Evolutionary conservation across 169 alveolate species (phyloP).

Genomic region (Plasmodium gaboni): DNA sequence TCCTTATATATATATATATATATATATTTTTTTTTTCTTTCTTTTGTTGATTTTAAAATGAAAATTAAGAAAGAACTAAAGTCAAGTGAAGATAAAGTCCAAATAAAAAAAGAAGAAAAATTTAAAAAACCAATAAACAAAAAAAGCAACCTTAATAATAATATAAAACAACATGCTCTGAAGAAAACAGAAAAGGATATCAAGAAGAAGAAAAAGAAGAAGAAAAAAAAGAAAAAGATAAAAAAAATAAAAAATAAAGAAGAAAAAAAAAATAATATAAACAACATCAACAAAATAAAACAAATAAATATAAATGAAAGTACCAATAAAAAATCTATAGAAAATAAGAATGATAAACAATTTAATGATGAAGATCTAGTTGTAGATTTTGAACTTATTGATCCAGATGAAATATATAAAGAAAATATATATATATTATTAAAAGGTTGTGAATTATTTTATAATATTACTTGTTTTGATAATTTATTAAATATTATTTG

Average conservation of each 20-base stretch:
- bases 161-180: too few relatives aligned
- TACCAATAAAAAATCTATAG: background rate
- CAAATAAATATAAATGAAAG: background rate
- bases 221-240: background rate
- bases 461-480: constrained; percentile 28
- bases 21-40: background rate
- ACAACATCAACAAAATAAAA: background rate
- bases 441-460: constrained; percentile 28
- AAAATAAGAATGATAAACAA: background rate
- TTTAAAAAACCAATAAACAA: background rate
- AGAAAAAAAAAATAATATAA: background rate
- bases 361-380: constrained; percentile 14
- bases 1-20: background rate
- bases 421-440: constrained; percentile 45
- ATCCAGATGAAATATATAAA: constrained; percentile 44
- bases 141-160: too few relatives aligned
- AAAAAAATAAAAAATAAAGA: background rate
- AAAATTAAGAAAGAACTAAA: background rate
- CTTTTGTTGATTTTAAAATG: background rate
- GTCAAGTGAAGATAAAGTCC: background rate
- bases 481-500: constrained; percentile 41
- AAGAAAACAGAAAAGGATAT: background rate
- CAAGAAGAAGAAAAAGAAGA: background rate
- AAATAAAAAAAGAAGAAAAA: background rate
- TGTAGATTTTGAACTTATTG: constrained; percentile 57